These are phyloP conservation scores for Aspergillus intermedius DNA, from an alignment of 2,329 filamentous ascomycete genomes.

Conservation along the genomic window DNA sequence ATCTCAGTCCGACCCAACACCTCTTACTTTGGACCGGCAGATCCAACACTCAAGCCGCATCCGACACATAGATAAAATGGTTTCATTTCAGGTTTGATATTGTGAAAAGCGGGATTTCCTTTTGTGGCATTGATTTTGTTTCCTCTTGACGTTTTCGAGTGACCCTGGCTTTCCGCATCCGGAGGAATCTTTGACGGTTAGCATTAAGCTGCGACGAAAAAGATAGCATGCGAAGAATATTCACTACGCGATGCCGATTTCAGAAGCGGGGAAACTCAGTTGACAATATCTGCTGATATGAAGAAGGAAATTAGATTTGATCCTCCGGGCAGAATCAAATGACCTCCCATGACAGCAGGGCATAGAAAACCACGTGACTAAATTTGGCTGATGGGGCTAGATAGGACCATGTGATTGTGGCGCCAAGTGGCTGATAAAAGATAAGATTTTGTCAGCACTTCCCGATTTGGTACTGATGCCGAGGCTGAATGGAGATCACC, in stretches of 20 bases:
- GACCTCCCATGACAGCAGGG: neutral
- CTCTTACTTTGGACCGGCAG: neutral
- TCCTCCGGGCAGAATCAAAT: neutral
- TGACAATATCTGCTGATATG: neutral
- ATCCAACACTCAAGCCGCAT: neutral
- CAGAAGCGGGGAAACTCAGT: neutral
- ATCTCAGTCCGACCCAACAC: neutral
- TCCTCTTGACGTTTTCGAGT: neutral
- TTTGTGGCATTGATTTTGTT: neutral
- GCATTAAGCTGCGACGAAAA: neutral
- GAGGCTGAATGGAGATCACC: slow-evolving; percentile 5
- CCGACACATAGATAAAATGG: neutral
- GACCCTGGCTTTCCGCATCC: slow-evolving; percentile 19
- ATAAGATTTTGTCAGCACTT: slow-evolving; percentile 6
- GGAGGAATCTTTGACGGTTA: slow-evolving; percentile 4
- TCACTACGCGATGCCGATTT: neutral
- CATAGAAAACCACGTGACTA: neutral
- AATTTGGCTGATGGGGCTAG: neutral
- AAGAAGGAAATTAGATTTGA: neutral
- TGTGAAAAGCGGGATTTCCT: too few species aligned
- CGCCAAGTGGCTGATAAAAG: neutral
- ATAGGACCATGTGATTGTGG: neutral
- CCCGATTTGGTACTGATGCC: slow-evolving; percentile 8
- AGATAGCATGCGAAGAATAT: neutral
- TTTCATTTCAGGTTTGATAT: neutral